A percentile compares a stretch with the other conserved stretches of the same genome.
Evolutionary conservation across 1,139 yeast species (phyloP).

Genomic region (Pichia sp.): DNA sequence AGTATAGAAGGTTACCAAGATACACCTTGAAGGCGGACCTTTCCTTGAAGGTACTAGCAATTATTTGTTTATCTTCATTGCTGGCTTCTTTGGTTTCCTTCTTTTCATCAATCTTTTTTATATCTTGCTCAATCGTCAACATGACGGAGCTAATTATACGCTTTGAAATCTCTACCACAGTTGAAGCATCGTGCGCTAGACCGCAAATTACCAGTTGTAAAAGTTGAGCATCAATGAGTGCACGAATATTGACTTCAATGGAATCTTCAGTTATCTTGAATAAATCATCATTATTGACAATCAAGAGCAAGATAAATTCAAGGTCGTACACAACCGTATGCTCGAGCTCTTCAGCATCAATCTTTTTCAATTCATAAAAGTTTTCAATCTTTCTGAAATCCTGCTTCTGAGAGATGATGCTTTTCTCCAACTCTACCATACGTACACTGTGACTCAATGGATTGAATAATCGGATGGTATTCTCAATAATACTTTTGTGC

Average conservation of each 20-base stretch:
- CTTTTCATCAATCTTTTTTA: constrained; percentile 11
- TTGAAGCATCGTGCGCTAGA: constrained; percentile 29
- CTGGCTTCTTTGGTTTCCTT: constrained; percentile 1
- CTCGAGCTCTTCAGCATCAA: constrained; percentile 1
- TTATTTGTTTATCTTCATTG: background rate
- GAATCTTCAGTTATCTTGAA: constrained; percentile 31
- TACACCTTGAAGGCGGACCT: constrained; percentile 49
- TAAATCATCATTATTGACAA: constrained; percentile 57
- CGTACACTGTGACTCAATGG: constrained; percentile 18
- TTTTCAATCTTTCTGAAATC: constrained; percentile 24
- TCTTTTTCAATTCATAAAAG: constrained; percentile 5
- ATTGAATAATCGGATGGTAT: constrained; percentile 38
- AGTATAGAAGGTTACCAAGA: constrained; percentile 52
- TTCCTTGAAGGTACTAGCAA: constrained; percentile 42
- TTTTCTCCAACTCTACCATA: constrained; percentile 4
- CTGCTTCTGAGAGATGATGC: constrained; percentile 16
- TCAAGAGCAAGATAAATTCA: constrained; percentile 49
- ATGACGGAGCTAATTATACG: constrained; percentile 19
- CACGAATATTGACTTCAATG: constrained; percentile 42
- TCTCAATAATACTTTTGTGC: constrained; percentile 43
- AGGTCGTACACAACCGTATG: constrained; percentile 41
- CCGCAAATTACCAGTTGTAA: constrained; percentile 52
- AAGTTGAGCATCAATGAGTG: constrained; percentile 51
- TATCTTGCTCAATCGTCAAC: constrained; percentile 18
- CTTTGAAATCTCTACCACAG: constrained; percentile 17